Conservation (phyloP, 2,329 filamentous ascomycete species). For the Monilinia fructigena region DNA sequence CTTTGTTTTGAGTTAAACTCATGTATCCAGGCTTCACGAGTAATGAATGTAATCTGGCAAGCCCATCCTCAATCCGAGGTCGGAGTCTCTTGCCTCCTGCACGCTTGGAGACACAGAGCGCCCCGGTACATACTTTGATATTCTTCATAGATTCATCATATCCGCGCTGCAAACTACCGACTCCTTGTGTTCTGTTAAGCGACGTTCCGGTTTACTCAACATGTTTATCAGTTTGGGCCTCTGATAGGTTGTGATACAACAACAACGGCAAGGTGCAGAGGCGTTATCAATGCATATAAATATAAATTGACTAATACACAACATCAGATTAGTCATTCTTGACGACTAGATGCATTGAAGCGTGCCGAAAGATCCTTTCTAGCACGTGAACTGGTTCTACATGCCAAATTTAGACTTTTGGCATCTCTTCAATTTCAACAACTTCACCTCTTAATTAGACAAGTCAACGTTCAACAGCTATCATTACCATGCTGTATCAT, state of each 20-base stretch:
- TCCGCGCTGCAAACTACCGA: not conserved
- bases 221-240: not conserved
- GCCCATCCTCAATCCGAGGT: not conserved
- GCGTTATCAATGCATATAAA: not conserved
- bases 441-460: not conserved
- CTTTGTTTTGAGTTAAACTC: too few species aligned
- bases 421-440: not conserved
- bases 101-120: not conserved
- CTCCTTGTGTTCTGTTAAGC: not conserved
- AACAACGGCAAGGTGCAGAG: not conserved
- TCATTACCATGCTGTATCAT: not conserved
- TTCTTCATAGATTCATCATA: not conserved
- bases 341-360: not conserved
- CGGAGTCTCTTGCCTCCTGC: not conserved
- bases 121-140: not conserved
- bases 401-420: not conserved
- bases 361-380: not conserved
- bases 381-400: not conserved
- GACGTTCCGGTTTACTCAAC: not conserved
- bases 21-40: not conserved
- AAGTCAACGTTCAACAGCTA: not conserved
- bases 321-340: not conserved
- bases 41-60: not conserved
- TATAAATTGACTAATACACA: slow-evolving; percentile 2
- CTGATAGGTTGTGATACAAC: not conserved